Evolutionary conservation across 352 stramenopile species (phyloP).

Genomic region (Phytophthora sp.): DNA sequence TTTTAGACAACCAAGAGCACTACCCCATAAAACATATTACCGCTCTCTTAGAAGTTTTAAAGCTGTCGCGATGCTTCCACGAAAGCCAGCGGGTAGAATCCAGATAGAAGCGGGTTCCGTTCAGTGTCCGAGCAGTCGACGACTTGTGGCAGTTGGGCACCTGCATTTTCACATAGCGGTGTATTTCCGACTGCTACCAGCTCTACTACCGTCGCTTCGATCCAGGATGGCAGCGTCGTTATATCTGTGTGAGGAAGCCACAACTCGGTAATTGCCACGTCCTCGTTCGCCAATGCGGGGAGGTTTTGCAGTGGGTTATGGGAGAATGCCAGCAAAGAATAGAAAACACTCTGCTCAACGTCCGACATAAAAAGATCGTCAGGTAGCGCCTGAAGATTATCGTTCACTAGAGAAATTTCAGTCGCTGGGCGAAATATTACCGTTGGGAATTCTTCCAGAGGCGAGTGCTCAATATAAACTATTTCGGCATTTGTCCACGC

Average conservation of each 20-base stretch:
- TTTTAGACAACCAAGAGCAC: no score
- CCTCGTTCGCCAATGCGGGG: background rate
- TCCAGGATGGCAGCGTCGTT: conserved; percentile 1
- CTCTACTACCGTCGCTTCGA: background rate
- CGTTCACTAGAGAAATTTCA: conserved; percentile 4
- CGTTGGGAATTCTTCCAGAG: background rate
- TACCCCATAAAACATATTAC: no score
- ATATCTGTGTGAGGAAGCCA: conserved; percentile 1
- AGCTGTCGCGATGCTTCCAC: conserved; percentile 1
- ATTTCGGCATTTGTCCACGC: conserved; percentile 17
- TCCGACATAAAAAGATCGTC: background rate
- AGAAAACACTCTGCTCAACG: background rate
- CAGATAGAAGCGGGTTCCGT: background rate
- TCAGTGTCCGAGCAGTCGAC: background rate
- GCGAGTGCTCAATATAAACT: conserved; percentile 2
- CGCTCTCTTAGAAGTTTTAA: no score
- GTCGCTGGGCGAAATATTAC: background rate
- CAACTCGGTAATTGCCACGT: background rate
- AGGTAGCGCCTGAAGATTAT: background rate
- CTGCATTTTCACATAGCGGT: conserved; percentile 1
- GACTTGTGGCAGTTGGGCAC: background rate
- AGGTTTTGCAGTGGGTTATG: conserved; percentile 2
- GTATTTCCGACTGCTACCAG: background rate
- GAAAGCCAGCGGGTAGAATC: background rate
- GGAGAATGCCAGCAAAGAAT: background rate